Evolutionary conservation across 495 filamentous ascomycete genomes (phyloP).

Genomic region (Cercophora samala): DNA sequence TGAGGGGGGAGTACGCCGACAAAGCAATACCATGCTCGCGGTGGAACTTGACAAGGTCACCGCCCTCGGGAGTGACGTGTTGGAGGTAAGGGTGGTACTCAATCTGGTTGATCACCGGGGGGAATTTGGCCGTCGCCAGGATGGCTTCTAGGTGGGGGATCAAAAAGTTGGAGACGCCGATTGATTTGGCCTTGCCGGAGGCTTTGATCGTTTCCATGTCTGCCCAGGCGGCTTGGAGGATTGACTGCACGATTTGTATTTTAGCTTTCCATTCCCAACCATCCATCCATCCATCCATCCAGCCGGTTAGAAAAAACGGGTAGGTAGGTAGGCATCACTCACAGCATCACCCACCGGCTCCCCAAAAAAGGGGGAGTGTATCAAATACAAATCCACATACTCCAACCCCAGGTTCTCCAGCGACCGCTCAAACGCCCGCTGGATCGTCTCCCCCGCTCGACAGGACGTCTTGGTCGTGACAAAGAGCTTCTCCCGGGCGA

Average conservation of each 20-base stretch:
- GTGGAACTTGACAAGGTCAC: slow-evolving; percentile 60
- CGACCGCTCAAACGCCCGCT: slow-evolving; percentile 63
- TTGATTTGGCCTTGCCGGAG: slow-evolving; percentile 67
- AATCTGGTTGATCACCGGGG: slow-evolving; percentile 79
- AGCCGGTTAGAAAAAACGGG: no score
- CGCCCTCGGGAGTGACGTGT: slow-evolving; percentile 41
- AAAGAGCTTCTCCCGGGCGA: slow-evolving; percentile 67
- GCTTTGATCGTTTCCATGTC: slow-evolving; percentile 71
- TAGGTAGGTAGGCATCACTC: no score
- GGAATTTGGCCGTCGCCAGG: slow-evolving; percentile 59
- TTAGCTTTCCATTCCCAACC: no score
- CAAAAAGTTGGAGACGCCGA: slow-evolving; percentile 83
- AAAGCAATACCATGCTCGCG: slow-evolving; percentile 65
- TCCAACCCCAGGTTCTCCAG: slow-evolving; percentile 70
- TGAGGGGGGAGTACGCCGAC: slow-evolving; percentile 66
- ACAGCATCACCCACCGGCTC: no score
- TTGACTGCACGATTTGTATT: no score
- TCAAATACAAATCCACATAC: slow-evolving; percentile 84
- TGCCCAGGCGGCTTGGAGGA: slow-evolving; percentile 69
- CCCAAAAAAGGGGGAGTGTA: slow-evolving; percentile 69
- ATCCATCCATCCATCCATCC: no score
- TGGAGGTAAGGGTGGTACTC: slow-evolving; percentile 89
- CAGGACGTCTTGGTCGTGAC: slow-evolving; percentile 71
- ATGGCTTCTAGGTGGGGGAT: slow-evolving; percentile 64
- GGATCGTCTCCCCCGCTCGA: slow-evolving; percentile 54